Evolutionary conservation across 1,139 yeast species (phyloP).

Genomic region (Saccharomyces pastorianus): DNA sequence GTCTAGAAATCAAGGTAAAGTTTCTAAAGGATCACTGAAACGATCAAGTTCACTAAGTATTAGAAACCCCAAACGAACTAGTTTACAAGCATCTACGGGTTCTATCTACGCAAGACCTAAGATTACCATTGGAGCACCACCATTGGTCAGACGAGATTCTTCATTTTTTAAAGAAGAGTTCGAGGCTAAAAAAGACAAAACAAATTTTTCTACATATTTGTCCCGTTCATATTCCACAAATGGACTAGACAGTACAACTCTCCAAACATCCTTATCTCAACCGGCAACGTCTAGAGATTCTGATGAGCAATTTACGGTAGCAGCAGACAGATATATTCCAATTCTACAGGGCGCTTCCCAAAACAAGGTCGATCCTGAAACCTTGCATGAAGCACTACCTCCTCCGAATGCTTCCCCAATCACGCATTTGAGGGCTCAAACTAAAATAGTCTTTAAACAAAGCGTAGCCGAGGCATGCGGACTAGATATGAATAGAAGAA

Average conservation of each 20-base stretch:
- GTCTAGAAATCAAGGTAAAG: conserved; percentile 25
- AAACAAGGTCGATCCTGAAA: conserved; percentile 23
- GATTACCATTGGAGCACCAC: conserved; percentile 21
- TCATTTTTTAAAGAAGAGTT: conserved; percentile 26
- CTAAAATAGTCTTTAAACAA: conserved; percentile 64
- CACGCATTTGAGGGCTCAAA: conserved; percentile 58
- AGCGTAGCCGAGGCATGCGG: conserved; percentile 96
- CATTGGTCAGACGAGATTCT: conserved; percentile 27
- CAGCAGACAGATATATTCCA: conserved; percentile 46
- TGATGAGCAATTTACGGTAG: conserved; percentile 1
- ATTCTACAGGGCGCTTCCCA: conserved; percentile 38
- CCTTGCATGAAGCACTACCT: conserved; percentile 30
- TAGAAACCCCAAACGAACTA: conserved; percentile 2
- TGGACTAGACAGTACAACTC: neutral
- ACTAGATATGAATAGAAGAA: conserved; percentile 71
- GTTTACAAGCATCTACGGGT: neutral
- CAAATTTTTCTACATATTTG: neutral
- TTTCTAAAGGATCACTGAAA: conserved; percentile 18
- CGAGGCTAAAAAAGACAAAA: conserved; percentile 1
- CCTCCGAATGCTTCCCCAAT: conserved; percentile 43
- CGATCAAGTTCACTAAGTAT: conserved; percentile 20
- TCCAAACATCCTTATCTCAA: conserved; percentile 1
- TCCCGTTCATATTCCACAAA: conserved; percentile 1
- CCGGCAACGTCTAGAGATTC: conserved; percentile 1
- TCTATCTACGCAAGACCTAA: conserved; percentile 18